phyloP scores from a whole-genome alignment of 1,284 basidiomycete species.

The Albatrellus sp. region DNA sequence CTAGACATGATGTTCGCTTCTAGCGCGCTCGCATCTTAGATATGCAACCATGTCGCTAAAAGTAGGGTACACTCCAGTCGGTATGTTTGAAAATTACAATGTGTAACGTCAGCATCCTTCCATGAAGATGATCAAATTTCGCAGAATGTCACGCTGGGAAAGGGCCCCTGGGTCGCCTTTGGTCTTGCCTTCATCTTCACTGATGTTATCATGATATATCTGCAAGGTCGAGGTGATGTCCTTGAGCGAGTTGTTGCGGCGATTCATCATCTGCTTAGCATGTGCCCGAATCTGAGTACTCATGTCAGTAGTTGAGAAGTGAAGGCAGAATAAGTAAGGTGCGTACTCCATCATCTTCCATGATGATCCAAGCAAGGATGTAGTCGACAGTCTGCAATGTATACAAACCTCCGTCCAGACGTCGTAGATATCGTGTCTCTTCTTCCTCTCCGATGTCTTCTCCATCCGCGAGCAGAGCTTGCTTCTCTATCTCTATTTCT shows the following conservation, averaged over 20 bases:
- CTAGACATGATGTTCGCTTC: slow-evolving; percentile 86
- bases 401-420: slow-evolving; percentile 80
- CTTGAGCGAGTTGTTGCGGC: slow-evolving; percentile 54
- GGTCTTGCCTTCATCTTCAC: slow-evolving; percentile 28
- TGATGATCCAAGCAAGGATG: slow-evolving; percentile 86
- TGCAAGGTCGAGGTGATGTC: slow-evolving; percentile 56
- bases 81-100: slow-evolving; percentile 2
- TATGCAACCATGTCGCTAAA: not conserved
- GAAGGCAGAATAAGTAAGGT: not conserved
- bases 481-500: slow-evolving; percentile 54
- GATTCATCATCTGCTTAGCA: slow-evolving; percentile 58
- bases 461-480: slow-evolving; percentile 46
- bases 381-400: slow-evolving; percentile 88
- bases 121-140: slow-evolving; percentile 56
- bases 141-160: slow-evolving; percentile 61
- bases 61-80: not conserved
- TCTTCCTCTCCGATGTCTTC: slow-evolving; percentile 51
- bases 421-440: slow-evolving; percentile 70
- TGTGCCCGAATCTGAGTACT: slow-evolving; percentile 55
- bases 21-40: slow-evolving; percentile 26
- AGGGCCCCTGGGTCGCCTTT: slow-evolving; percentile 22
- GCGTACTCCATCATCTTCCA: slow-evolving; percentile 96
- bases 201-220: slow-evolving; percentile 63
- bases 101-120: slow-evolving; percentile 22
- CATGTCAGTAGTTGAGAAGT: slow-evolving; percentile 9